These are phyloP conservation scores for Chlamydomonas schloesseri DNA, from an alignment of 139 green algal species.

Conservation along the genomic window DNA sequence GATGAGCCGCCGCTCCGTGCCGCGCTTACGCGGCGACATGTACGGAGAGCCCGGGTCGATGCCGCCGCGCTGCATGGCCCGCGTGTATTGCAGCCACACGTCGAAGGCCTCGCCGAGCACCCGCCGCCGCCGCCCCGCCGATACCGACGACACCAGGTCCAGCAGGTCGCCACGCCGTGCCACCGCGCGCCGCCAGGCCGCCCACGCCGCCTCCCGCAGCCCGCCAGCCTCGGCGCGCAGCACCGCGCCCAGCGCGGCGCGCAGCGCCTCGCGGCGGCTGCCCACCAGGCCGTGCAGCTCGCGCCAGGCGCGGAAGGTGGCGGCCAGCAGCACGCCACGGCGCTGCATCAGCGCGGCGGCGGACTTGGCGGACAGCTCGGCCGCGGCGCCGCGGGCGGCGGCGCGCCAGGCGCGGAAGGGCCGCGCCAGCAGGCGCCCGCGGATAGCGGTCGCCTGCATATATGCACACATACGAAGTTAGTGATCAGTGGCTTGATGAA, in stretches of 20 bases:
- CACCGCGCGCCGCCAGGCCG: conserved; percentile 8
- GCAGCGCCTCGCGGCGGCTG: conserved; percentile 3
- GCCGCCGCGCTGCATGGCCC: conserved; percentile 25
- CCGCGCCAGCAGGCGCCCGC: conserved; percentile 3
- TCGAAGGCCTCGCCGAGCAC: conserved; percentile 42
- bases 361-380: background rate
- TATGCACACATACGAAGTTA: too few species aligned
- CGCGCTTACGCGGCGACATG: conserved; percentile 45
- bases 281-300: background rate
- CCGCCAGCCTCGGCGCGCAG: background rate
- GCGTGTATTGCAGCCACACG: conserved; percentile 53
- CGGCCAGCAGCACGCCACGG: background rate
- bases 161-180: background rate
- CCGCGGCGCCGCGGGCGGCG: background rate
- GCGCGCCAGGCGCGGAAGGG: conserved; percentile 19
- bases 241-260: conserved; percentile 16
- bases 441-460: background rate
- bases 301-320: background rate
- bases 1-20: conserved; percentile 53
- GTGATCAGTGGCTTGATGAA: too few species aligned
- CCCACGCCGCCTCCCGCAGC: conserved; percentile 8
- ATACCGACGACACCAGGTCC: conserved; percentile 10
- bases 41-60: conserved; percentile 54
- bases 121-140: background rate
- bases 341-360: background rate